These are phyloP conservation scores for Globisporangium nagaii DNA, from an alignment of 352 stramenopile species.

Conservation along the genomic window DNA sequence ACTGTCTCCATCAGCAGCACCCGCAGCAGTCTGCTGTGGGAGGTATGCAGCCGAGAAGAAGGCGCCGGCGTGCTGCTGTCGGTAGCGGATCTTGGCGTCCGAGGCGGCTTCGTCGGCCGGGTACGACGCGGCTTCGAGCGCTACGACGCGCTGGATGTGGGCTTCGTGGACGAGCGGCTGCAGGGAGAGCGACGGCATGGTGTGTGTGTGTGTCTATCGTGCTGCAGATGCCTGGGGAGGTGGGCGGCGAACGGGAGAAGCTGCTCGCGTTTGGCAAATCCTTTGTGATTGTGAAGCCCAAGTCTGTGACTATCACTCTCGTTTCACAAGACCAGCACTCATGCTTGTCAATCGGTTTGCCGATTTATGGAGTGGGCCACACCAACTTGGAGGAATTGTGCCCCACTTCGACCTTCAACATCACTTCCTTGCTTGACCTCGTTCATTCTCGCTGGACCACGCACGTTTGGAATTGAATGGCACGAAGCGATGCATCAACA, in stretches of 20 bases:
- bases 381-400: neutral
- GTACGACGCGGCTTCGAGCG: slow-evolving; percentile 66
- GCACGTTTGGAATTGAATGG: neutral
- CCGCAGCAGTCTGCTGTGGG: too few species aligned
- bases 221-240: neutral
- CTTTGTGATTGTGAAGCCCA: too few species aligned
- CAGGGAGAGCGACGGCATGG: neutral
- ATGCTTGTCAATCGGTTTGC: neutral
- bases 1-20: slow-evolving; percentile 12
- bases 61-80: slow-evolving; percentile 68
- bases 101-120: slow-evolving; percentile 83
- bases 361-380: neutral
- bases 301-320: too few species aligned
- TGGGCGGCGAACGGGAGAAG: too few species aligned
- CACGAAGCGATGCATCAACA: too few species aligned
- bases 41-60: slow-evolving; percentile 59
- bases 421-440: too few species aligned
- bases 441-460: neutral
- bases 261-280: neutral
- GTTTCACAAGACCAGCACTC: neutral
- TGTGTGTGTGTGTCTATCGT: too few species aligned
- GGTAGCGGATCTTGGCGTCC: slow-evolving; percentile 72
- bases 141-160: slow-evolving; percentile 34
- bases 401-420: neutral
- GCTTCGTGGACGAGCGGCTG: slow-evolving; percentile 6